These are phyloP conservation scores for Pythium insidiosum DNA, from an alignment of 352 stramenopile species.

Conservation along the genomic window DNA sequence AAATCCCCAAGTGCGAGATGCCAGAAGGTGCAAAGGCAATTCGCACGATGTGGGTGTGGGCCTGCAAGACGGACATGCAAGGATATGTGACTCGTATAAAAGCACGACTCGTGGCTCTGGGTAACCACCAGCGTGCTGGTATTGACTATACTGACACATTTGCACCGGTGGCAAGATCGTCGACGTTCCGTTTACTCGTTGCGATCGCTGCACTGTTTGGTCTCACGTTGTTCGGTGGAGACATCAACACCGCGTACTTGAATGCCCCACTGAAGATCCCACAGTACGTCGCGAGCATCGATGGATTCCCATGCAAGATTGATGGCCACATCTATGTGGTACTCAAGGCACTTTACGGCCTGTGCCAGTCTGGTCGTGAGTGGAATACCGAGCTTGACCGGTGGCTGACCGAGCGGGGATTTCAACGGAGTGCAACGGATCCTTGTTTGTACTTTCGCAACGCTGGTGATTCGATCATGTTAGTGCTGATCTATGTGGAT, in stretches of 20 bases:
- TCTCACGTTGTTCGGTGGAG: conserved; percentile 2
- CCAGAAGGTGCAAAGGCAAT: background rate
- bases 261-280: conserved; percentile 3
- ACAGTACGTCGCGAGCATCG: background rate
- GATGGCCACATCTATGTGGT: background rate
- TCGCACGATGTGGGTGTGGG: conserved; percentile 2
- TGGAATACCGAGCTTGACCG: conserved; percentile 2
- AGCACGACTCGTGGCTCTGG: background rate
- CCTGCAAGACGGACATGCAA: conserved; percentile 1
- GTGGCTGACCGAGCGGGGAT: conserved; percentile 3
- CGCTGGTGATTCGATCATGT: conserved; percentile 2
- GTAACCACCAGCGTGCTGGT: background rate
- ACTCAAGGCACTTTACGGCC: conserved; percentile 5
- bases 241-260: conserved; percentile 8
- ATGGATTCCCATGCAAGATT: conserved; percentile 1
- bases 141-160: conserved; percentile 4
- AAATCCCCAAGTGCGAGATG: background rate
- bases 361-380: conserved; percentile 2
- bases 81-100: conserved; percentile 2
- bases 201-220: background rate
- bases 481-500: conserved; percentile 18
- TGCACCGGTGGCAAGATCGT: background rate
- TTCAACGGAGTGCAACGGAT: conserved; percentile 2
- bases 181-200: background rate
- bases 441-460: conserved; percentile 7